Evolutionary conservation across 495 filamentous ascomycete genomes (phyloP).

Genomic region (Lophiostoma macrostomum): DNA sequence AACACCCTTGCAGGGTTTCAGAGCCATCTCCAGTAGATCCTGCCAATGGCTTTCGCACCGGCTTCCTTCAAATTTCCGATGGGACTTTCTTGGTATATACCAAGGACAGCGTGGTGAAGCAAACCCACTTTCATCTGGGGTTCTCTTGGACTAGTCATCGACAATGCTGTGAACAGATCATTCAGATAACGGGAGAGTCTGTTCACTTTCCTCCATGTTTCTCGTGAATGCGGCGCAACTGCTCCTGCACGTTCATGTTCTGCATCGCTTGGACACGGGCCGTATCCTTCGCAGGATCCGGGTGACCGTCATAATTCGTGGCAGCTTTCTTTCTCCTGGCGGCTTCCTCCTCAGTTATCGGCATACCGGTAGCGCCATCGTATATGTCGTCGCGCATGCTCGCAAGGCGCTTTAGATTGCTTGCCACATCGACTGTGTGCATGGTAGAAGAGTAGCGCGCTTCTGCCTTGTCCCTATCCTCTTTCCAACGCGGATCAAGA

Average conservation of each 20-base stretch:
- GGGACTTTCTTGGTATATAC: too few species aligned
- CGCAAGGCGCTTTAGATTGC: constrained; percentile 95
- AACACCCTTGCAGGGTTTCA: too few species aligned
- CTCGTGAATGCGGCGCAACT: constrained; percentile 46
- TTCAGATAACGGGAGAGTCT: neutral
- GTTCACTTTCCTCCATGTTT: constrained; percentile 13
- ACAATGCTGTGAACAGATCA: too few species aligned
- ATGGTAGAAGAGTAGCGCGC: constrained; percentile 79
- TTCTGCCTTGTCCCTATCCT: constrained; percentile 85
- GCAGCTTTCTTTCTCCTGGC: constrained; percentile 72
- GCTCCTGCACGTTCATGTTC: constrained; percentile 67
- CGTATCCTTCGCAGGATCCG: constrained; percentile 54
- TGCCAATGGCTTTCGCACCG: too few species aligned
- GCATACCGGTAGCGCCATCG: constrained; percentile 66
- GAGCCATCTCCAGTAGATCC: too few species aligned
- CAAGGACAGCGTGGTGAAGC: too few species aligned
- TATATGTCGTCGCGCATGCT: constrained; percentile 90
- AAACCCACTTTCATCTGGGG: too few species aligned
- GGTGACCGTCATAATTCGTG: constrained; percentile 61
- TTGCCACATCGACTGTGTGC: constrained; percentile 80
- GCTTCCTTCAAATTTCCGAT: too few species aligned
- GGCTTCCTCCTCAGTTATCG: constrained; percentile 69
- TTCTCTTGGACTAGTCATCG: too few species aligned
- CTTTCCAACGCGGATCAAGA: constrained; percentile 93
- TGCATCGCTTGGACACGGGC: constrained; percentile 56